Conservation (phyloP, 1,284 basidiomycete genomes). For the Cutaneotrichosporon sp. region DNA sequence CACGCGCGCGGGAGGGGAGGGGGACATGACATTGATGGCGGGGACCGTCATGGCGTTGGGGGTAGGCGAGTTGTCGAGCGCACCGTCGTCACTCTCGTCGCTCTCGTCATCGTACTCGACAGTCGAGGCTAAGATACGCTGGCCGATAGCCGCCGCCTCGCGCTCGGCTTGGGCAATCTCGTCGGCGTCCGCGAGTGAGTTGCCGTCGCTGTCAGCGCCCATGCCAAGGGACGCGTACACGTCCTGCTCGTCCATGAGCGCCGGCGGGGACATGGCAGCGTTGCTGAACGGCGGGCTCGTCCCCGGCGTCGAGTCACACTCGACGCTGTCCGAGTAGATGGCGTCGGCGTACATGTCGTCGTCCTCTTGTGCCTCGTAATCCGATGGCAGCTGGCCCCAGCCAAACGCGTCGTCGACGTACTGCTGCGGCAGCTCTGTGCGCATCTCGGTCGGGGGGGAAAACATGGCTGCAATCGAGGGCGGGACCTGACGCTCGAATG, state of each 20-base stretch:
- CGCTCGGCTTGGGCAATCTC: conserved; percentile 11
- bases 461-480: conserved; percentile 11
- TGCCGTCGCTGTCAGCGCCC: not conserved
- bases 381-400: conserved; percentile 32
- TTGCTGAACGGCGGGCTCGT: not conserved
- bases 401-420: conserved; percentile 26
- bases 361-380: conserved; percentile 37
- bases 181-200: conserved; percentile 12
- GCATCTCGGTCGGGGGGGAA: conserved; percentile 6
- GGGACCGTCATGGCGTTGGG: not conserved
- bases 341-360: conserved; percentile 25
- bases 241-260: conserved; percentile 4
- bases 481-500: conserved; percentile 5
- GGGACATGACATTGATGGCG: not conserved
- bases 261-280: conserved; percentile 1
- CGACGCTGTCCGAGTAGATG: not conserved
- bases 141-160: conserved; percentile 12
- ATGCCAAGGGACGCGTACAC: conserved; percentile 10
- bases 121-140: conserved; percentile 18
- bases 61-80: not conserved
- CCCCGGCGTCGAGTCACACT: not conserved
- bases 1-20: not conserved
- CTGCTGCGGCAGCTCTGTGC: not conserved
- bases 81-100: conserved; percentile 2
- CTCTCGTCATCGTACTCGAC: conserved; percentile 18